Evolutionary conservation across 164 flowering plant genomes (phyloP), one percentile per base, ranked within the genome.

Genomic region (Platanus orientalis): DNA sequence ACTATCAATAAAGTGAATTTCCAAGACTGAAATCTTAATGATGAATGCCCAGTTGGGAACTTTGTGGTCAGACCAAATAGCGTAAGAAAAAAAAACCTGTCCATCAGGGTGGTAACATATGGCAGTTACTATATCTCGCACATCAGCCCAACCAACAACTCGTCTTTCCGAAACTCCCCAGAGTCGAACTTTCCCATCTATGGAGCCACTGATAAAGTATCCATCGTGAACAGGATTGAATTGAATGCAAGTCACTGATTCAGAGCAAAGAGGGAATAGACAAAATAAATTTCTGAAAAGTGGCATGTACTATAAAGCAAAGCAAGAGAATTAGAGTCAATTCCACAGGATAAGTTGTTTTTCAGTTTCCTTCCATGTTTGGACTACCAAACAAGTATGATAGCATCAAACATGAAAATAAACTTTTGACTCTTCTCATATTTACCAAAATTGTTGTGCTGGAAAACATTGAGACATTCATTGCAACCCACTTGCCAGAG

Each of bases 141-240:
- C 75, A 75, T 88, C 88, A 36, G 82, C 81, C 98, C 98, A 92
- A 66, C 85, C 86, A 57, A 87, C 86, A 29, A 93, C 98, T 60
- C 87, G 75, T 54, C 71, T 64, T 47, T 76, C 83, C 6, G 69
- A 61, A 20, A 86, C 67, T 34, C 82, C 86, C 98, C 98, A 93
- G 32, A 90, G 80, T 66, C 98, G 79, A 64, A 80, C 86, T 82
- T 90, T 93, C 19, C 98, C 97, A 73, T 90, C 97, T 30, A 90
- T 80, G 25, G 88, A 93, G 42, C 98, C 98, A 63, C 88, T 90
- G 63, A 88, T 78, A 77, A 93, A 90, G 78, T 75, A 75, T 57
- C 76, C 77, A 19, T 88, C 85, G 71, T 88, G 80, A 30, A 78
- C 66, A n/a, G 98, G 98, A 64, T 86, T 87, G 85, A 93, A 90